These are phyloP conservation scores for Myxozyma vanderwaltii DNA, from an alignment of 805 yeast species.

Conservation along the genomic window DNA sequence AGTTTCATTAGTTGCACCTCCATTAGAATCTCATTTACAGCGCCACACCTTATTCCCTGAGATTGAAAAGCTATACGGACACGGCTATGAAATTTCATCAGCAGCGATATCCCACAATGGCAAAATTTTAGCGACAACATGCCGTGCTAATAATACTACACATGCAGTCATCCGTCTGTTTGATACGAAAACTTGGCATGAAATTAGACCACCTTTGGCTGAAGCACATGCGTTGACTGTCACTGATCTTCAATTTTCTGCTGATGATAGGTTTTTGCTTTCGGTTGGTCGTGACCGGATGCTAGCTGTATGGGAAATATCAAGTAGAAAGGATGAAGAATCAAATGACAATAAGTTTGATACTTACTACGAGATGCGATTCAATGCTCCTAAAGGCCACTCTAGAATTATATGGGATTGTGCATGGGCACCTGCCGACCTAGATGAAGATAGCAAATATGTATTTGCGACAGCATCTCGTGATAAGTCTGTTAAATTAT, in stretches of 20 bases:
- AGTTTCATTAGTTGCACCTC: slow-evolving; percentile 44
- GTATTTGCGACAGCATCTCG: slow-evolving; percentile 56
- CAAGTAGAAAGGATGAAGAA: slow-evolving; percentile 1
- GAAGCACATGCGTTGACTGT: slow-evolving; percentile 81
- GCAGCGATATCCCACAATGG: slow-evolving; percentile 70
- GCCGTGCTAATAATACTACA: slow-evolving; percentile 77
- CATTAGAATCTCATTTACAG: slow-evolving; percentile 88
- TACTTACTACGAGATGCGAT: slow-evolving; percentile 47
- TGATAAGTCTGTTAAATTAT: slow-evolving; percentile 75
- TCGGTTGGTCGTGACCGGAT: slow-evolving; percentile 90
- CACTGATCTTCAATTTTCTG: slow-evolving; percentile 77
- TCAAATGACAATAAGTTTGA: slow-evolving; percentile 37
- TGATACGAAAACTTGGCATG: slow-evolving; percentile 62
- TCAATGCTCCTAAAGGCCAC: slow-evolving; percentile 71
- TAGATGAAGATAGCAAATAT: slow-evolving; percentile 18
- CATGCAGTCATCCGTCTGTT: slow-evolving; percentile 87
- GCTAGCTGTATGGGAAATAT: slow-evolving; percentile 70
- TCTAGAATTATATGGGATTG: slow-evolving; percentile 94
- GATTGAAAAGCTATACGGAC: slow-evolving; percentile 91
- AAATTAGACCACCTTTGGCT: slow-evolving; percentile 53
- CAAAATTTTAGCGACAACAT: slow-evolving; percentile 78
- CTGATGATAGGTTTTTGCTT: slow-evolving; percentile 55
- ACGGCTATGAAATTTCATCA: slow-evolving; percentile 89
- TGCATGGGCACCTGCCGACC: slow-evolving; percentile 66
- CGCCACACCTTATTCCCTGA: slow-evolving; percentile 95